Evolutionary conservation across 2,329 filamentous ascomycete species (phyloP).

Genomic region (Colletotrichum incanum): DNA sequence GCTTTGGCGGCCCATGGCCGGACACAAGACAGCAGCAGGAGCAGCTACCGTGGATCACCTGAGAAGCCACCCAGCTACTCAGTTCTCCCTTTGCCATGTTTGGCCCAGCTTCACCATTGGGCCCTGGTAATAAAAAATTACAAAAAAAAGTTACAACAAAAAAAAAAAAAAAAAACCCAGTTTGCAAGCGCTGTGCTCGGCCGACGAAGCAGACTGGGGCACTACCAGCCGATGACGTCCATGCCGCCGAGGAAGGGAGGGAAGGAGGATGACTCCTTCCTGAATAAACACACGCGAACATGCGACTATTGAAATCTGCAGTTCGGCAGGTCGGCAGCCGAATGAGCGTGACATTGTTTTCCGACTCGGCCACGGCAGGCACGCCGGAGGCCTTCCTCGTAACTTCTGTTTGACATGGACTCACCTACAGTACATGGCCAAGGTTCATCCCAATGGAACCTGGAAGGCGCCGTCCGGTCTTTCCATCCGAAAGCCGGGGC

Average conservation of each 20-base stretch:
- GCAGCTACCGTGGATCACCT: constrained; percentile 8
- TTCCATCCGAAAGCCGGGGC: neutral
- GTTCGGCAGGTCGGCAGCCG: neutral
- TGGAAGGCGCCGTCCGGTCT: neutral
- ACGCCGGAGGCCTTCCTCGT: neutral
- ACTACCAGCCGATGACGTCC: constrained; percentile 5
- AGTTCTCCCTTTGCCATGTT: neutral
- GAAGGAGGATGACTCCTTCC: constrained; percentile 1
- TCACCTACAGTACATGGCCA: no score
- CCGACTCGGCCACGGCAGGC: neutral
- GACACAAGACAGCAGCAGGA: neutral
- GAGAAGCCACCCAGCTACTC: neutral
- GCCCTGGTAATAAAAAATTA: no score
- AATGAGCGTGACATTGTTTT: neutral
- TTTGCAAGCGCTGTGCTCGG: neutral
- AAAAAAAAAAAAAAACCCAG: no score
- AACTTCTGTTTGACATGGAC: neutral
- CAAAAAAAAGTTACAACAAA: no score
- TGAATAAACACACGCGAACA: neutral
- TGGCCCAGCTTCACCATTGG: neutral
- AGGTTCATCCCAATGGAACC: neutral
- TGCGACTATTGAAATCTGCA: constrained; percentile 3
- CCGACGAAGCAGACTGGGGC: neutral
- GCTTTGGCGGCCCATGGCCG: neutral
- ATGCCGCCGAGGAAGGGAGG: neutral